A percentile compares a stretch with the other conserved stretches of the same genome.
phyloP scores from a whole-genome alignment of 2,329 filamentous ascomycete species.

The Penicillium crustosum region DNA sequence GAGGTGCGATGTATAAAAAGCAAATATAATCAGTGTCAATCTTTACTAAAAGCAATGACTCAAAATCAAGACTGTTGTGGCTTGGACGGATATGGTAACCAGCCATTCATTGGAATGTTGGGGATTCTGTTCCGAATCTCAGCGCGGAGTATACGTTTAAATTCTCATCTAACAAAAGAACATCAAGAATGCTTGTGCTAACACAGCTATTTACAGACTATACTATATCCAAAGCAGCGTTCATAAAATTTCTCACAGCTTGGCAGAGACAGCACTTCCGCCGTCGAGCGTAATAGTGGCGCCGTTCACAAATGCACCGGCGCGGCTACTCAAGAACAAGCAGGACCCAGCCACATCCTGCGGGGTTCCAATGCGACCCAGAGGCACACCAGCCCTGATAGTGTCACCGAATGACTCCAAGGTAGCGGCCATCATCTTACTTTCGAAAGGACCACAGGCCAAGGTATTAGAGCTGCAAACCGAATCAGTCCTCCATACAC shows the following conservation, averaged over 20 bases:
- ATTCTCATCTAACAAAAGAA: not conserved
- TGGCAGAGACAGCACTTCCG: slow-evolving; percentile 47
- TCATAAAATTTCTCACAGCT: slow-evolving; percentile 33
- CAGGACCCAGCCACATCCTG: slow-evolving; percentile 71
- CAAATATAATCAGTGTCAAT: not conserved
- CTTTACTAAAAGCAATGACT: not conserved
- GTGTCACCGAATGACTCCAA: slow-evolving; percentile 51
- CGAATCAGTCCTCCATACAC: slow-evolving; percentile 31
- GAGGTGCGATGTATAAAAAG: not conserved
- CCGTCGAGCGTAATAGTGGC: slow-evolving; percentile 65
- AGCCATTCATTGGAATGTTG: slow-evolving; percentile 9
- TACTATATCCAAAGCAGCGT: not conserved
- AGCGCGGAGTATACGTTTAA: not conserved
- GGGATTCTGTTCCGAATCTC: not conserved
- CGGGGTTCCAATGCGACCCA: slow-evolving; percentile 65
- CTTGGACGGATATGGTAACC: not conserved
- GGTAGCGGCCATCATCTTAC: slow-evolving; percentile 56
- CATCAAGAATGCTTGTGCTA: not conserved
- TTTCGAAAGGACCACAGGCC: slow-evolving; percentile 66
- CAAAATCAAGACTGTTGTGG: not conserved
- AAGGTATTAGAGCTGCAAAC: slow-evolving; percentile 59
- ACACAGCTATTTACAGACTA: not conserved
- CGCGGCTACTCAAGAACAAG: slow-evolving; percentile 66
- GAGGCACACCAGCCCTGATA: slow-evolving; percentile 58
- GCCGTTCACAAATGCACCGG: slow-evolving; percentile 66